These are phyloP conservation scores for Penicillium janthinellum DNA, from an alignment of 2,329 filamentous ascomycete species.

Conservation along the genomic window DNA sequence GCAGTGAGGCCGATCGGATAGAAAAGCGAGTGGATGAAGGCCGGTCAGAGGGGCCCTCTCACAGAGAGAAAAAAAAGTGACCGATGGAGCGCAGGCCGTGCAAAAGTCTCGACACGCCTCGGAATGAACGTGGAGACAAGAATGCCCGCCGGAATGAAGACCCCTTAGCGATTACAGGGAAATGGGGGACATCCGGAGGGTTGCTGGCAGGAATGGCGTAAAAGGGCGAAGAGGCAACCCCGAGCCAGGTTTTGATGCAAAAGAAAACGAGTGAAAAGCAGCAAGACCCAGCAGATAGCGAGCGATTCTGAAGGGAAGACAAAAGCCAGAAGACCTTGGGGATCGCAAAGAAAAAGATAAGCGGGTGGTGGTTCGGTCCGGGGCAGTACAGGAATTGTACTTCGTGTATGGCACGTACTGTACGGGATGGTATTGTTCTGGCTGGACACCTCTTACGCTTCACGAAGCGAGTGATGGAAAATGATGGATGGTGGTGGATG, in stretches of 20 bases:
- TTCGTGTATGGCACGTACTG: not conserved
- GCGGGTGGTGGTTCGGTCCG: not conserved
- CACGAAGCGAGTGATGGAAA: not conserved
- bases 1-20: slow-evolving; percentile 3
- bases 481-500: not conserved
- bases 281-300: not conserved
- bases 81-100: slow-evolving; percentile 5
- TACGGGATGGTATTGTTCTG: not conserved
- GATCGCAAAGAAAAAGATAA: slow-evolving; percentile 9
- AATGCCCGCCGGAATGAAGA: slow-evolving; percentile 22
- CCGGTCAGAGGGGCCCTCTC: slow-evolving; percentile 1
- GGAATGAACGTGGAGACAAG: slow-evolving; percentile 23
- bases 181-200: not conserved
- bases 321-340: slow-evolving; percentile 3
- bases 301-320: not conserved
- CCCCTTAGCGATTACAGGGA: slow-evolving; percentile 17
- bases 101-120: slow-evolving; percentile 10
- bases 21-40: slow-evolving; percentile 15
- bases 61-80: not conserved
- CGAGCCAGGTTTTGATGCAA: not conserved
- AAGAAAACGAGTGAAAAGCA: slow-evolving; percentile 5
- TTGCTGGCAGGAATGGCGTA: not conserved
- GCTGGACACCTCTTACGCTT: not conserved
- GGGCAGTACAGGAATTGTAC: not conserved
- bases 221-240: not conserved